phyloP scores from a whole-genome alignment of 495 filamentous ascomycete species.

The Cetradonia linearis region DNA sequence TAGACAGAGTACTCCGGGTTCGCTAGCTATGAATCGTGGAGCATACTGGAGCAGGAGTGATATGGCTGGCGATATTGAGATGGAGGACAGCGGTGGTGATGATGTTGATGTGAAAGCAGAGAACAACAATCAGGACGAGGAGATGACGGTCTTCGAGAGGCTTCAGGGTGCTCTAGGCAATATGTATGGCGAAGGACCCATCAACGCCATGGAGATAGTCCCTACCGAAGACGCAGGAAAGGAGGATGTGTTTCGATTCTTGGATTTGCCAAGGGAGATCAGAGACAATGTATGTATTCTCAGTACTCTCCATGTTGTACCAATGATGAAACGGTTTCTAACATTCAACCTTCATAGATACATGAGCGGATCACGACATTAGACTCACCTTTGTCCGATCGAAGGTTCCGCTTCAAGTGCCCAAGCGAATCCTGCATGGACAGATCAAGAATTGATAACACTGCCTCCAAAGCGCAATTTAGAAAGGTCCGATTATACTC shows the following conservation, averaged over 20 bases:
- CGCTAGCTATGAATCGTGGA: background rate
- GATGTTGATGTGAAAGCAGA: background rate
- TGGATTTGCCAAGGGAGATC: slow-evolving; percentile 9
- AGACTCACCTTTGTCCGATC: slow-evolving; percentile 1
- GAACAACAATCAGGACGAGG: background rate
- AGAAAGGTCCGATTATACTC: background rate
- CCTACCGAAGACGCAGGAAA: background rate
- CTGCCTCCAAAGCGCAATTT: background rate
- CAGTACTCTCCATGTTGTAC: background rate
- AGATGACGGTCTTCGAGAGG: background rate
- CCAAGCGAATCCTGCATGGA: background rate
- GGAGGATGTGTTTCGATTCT: background rate
- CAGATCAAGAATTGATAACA: background rate
- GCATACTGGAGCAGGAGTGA: background rate
- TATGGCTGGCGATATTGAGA: background rate
- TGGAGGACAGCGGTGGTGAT: background rate
- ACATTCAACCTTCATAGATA: background rate
- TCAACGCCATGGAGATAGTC: background rate
- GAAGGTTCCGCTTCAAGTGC: slow-evolving; percentile 3
- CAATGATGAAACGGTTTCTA: background rate
- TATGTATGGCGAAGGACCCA: background rate
- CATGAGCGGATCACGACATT: background rate
- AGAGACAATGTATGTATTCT: slow-evolving; percentile 5
- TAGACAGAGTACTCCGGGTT: background rate
- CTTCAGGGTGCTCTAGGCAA: background rate